Evolutionary conservation across 768 basidiomycete genomes (phyloP).

Genomic region (Chalciporus chontae): DNA sequence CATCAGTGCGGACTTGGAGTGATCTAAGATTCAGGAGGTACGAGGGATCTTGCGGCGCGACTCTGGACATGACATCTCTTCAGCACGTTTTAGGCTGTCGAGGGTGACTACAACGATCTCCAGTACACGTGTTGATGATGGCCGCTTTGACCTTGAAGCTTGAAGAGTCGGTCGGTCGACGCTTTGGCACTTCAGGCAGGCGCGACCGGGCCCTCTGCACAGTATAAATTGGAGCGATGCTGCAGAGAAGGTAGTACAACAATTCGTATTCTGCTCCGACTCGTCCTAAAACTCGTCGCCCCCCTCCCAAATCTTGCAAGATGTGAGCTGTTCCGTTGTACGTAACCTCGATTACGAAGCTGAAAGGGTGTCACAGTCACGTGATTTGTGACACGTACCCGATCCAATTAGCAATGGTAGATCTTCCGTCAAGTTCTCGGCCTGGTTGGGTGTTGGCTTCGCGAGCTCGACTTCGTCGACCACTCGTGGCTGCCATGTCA

Average conservation of each 20-base stretch:
- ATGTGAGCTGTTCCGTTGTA: neutral
- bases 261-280: too few species aligned
- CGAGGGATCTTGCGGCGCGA: neutral
- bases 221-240: neutral
- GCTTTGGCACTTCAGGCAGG: neutral
- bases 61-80: too few species aligned
- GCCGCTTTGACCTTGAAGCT: neutral
- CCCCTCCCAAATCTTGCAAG: too few species aligned
- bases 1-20: too few species aligned
- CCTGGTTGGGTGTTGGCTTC: neutral
- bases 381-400: neutral
- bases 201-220: neutral
- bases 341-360: neutral
- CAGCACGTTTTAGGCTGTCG: too few species aligned
- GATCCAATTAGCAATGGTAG: conserved; percentile 9
- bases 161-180: neutral
- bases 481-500: neutral
- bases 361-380: neutral
- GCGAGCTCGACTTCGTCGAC: neutral
- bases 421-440: neutral
- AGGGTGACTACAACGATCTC: neutral
- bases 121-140: neutral
- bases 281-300: too few species aligned
- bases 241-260: neutral
- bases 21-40: too few species aligned